phyloP scores from a whole-genome alignment of 352 stramenopile species.

The Phytophthora podocarpi region DNA sequence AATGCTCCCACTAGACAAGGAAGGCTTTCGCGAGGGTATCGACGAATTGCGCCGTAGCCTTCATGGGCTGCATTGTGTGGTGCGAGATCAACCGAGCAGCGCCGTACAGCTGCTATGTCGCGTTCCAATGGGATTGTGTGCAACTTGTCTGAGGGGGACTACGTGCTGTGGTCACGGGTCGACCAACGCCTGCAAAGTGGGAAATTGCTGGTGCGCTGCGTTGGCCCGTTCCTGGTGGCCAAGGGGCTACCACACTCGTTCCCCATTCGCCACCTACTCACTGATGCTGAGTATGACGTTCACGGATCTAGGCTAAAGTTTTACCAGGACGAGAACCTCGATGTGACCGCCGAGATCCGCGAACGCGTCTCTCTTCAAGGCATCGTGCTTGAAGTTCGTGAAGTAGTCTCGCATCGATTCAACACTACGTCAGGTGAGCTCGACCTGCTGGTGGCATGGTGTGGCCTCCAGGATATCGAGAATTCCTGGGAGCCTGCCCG shows the following conservation, averaged over 20 bases:
- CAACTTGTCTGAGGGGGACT: too few relatives aligned
- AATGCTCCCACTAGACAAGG: too few relatives aligned
- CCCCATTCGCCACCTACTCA: neutral
- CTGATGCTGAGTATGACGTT: neutral
- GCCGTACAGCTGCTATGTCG: too few relatives aligned
- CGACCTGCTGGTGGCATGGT: neutral
- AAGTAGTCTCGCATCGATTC: neutral
- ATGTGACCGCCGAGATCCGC: neutral
- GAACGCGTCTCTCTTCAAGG: neutral
- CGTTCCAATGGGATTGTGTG: too few relatives aligned
- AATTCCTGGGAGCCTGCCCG: neutral
- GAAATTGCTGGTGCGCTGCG: constrained; percentile 2
- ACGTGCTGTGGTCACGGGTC: neutral
- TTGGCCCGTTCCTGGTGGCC: neutral
- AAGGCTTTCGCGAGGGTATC: too few relatives aligned
- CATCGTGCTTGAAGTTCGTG: neutral
- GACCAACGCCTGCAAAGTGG: neutral
- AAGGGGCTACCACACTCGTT: constrained; percentile 3
- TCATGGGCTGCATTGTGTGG: too few relatives aligned
- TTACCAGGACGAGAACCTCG: neutral
- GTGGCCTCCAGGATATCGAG: neutral
- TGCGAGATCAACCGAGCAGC: too few relatives aligned
- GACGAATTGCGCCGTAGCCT: too few relatives aligned
- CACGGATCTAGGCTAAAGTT: constrained; percentile 5
- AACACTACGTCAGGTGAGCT: neutral